A percentile compares a stretch with the other conserved stretches of the same genome.
These are phyloP conservation scores for Pythium coloratum DNA, from an alignment of 352 stramenopile genomes.

Conservation along the genomic window DNA sequence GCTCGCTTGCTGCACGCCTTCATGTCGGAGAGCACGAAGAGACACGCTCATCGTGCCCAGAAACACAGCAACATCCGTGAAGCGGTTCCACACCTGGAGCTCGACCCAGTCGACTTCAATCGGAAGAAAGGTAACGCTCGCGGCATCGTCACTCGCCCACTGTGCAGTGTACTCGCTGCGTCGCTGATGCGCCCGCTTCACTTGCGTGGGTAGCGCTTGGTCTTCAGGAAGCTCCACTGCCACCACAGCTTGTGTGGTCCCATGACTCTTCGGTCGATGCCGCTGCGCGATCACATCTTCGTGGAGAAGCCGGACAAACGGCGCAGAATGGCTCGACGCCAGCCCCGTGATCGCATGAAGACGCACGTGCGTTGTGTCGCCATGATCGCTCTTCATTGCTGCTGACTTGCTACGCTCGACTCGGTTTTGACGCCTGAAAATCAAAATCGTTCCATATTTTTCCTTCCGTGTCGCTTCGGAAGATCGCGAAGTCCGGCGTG, in stretches of 20 bases:
- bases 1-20: slow-evolving; percentile 25
- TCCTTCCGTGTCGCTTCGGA: slow-evolving; percentile 4
- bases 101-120: slow-evolving; percentile 44
- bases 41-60: slow-evolving; percentile 40
- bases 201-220: not conserved
- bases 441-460: slow-evolving; percentile 7
- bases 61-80: slow-evolving; percentile 57
- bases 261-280: not conserved
- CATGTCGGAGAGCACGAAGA: slow-evolving; percentile 23
- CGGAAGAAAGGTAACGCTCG: slow-evolving; percentile 27
- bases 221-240: slow-evolving; percentile 22
- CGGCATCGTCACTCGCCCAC: slow-evolving; percentile 25
- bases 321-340: slow-evolving; percentile 39
- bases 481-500: slow-evolving; percentile 2
- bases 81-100: slow-evolving; percentile 67
- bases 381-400: not conserved
- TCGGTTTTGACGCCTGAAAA: not conserved
- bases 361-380: slow-evolving; percentile 6
- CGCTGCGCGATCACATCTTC: slow-evolving; percentile 26
- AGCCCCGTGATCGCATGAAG: slow-evolving; percentile 40
- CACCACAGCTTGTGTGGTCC: not conserved
- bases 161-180: slow-evolving; percentile 39
- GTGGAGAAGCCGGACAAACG: slow-evolving; percentile 55
- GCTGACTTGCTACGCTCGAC: slow-evolving; percentile 1
- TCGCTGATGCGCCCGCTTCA: slow-evolving; percentile 28